These are phyloP conservation scores for Melocanna baccifera DNA, from an alignment of 176 grass and related monocot genomes.

Conservation along the genomic window DNA sequence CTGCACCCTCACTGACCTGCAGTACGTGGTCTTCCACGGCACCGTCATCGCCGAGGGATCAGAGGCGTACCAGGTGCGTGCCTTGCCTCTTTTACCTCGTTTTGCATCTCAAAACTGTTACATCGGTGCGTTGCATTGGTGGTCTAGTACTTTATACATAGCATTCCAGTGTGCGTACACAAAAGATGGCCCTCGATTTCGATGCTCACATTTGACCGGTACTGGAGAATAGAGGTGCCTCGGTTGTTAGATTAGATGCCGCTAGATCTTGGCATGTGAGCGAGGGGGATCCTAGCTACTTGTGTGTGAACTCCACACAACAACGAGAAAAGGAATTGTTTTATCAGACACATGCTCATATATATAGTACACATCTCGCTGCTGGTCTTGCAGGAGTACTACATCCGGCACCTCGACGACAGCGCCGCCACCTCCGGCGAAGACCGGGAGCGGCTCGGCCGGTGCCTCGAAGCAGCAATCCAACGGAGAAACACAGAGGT, in stretches of 20 bases:
- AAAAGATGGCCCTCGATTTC: not conserved
- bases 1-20: slow-evolving; percentile 88
- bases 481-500: slow-evolving; percentile 66
- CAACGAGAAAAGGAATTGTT: not conserved
- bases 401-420: slow-evolving; percentile 68
- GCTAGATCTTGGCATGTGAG: slow-evolving; percentile 45
- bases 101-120: not conserved
- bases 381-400: slow-evolving; percentile 64
- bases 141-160: not conserved
- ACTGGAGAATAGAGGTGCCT: slow-evolving; percentile 2
- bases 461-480: slow-evolving; percentile 73
- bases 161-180: not conserved
- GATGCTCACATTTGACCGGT: slow-evolving; percentile 37
- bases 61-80: slow-evolving; percentile 65
- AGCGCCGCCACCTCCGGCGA: slow-evolving; percentile 32
- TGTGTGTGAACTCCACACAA: slow-evolving; percentile 20
- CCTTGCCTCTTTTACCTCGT: not conserved
- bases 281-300: slow-evolving; percentile 16
- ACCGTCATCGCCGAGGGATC: slow-evolving; percentile 73
- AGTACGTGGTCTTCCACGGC: slow-evolving; percentile 86
- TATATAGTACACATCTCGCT: not conserved
- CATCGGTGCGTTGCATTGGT: slow-evolving; percentile 19
- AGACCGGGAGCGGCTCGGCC: slow-evolving; percentile 46
- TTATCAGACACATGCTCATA: slow-evolving; percentile 27
- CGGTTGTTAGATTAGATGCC: not conserved